These are phyloP conservation scores for Malus sylvestris DNA, from an alignment of 306 rosid genomes.

Conservation along the genomic window DNA sequence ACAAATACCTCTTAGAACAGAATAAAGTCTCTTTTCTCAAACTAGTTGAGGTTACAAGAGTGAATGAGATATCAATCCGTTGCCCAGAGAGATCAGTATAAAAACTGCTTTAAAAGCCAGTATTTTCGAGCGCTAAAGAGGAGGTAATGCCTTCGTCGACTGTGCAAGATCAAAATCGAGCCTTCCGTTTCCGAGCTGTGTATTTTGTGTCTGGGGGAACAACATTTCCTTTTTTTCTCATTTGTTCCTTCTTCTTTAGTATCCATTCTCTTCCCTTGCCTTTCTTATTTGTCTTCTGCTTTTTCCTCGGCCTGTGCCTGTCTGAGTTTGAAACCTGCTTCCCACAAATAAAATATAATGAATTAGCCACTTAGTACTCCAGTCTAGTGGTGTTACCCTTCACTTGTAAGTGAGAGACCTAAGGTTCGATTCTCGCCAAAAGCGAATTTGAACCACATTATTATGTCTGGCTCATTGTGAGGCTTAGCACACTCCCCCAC, in stretches of 20 bases:
- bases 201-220: constrained; percentile 74
- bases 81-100: background rate
- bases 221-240: constrained; percentile 76
- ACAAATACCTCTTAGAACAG: background rate
- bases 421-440: too few relatives aligned
- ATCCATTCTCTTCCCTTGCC: constrained; percentile 80
- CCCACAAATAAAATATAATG: background rate
- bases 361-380: background rate
- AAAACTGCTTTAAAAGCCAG: background rate
- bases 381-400: too few relatives aligned
- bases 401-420: too few relatives aligned
- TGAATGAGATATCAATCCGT: background rate
- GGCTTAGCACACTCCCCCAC: too few relatives aligned
- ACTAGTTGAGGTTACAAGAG: background rate
- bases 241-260: constrained; percentile 79
- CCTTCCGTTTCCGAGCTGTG: constrained; percentile 81
- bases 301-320: constrained; percentile 74
- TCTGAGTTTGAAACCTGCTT: constrained; percentile 63
- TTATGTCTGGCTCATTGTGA: too few relatives aligned
- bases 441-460: too few relatives aligned
- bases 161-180: constrained; percentile 44
- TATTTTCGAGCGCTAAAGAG: background rate
- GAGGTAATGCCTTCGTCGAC: background rate
- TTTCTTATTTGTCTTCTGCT: constrained; percentile 44
- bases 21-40: background rate